Evolutionary conservation across 306 rosid species (phyloP).

Genomic region (Begonia loranthoides): DNA sequence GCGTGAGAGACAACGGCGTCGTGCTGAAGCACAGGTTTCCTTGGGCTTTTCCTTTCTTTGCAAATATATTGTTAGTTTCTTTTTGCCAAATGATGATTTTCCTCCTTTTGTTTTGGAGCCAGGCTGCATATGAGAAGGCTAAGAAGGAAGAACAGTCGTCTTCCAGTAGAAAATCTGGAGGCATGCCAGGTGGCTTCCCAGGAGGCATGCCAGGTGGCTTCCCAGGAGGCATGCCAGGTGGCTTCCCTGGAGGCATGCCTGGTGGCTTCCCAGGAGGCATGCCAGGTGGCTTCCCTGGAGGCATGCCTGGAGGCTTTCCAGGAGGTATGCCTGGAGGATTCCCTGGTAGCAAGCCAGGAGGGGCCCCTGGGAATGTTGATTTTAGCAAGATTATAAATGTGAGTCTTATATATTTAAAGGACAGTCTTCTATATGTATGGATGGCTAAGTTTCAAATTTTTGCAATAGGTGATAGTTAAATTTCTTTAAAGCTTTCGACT

Average conservation of each 20-base stretch:
- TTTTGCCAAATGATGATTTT: constrained; percentile 6
- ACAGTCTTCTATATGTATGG: too few relatives aligned
- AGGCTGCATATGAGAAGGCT: constrained; percentile 91
- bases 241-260: constrained; percentile 29
- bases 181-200: constrained; percentile 57
- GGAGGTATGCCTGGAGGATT: constrained; percentile 27
- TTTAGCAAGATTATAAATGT: constrained; percentile 82
- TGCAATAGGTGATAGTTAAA: too few relatives aligned
- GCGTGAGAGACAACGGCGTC: constrained; percentile 58
- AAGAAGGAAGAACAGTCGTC: constrained; percentile 75
- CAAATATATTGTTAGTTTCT: background rate
- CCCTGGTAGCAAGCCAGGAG: constrained; percentile 28
- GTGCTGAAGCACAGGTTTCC: constrained; percentile 79
- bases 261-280: constrained; percentile 19
- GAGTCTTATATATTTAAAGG: constrained; percentile 14
- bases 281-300: constrained; percentile 18
- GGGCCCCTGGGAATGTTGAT: constrained; percentile 83
- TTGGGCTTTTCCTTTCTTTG: background rate
- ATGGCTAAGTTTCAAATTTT: too few relatives aligned
- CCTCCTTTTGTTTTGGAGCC: constrained; percentile 10
- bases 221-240: constrained; percentile 33
- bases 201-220: constrained; percentile 27
- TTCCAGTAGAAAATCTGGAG: constrained; percentile 54
- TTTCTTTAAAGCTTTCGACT: too few relatives aligned
- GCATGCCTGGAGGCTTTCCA: constrained; percentile 17